Conservation (phyloP, 352 stramenopile species). For the Pythium monospermum region DNA sequence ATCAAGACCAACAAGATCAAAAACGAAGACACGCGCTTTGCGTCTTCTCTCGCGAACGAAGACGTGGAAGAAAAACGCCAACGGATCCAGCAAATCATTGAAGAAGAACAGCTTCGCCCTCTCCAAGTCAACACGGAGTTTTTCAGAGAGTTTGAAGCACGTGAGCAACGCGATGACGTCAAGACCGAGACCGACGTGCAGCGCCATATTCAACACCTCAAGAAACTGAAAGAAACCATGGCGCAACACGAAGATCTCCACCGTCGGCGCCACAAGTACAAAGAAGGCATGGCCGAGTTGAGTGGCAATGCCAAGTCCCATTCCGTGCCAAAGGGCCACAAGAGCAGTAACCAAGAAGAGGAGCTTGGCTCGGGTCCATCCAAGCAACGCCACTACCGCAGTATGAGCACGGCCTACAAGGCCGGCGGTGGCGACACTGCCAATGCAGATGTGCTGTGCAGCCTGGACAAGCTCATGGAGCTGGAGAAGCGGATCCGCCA, state of each 20-base stretch:
- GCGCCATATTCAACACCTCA: conserved; percentile 84
- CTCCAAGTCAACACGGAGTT: conserved; percentile 89
- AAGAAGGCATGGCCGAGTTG: conserved; percentile 55
- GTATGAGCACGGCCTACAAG: conserved; percentile 18
- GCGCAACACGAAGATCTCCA: conserved; percentile 57
- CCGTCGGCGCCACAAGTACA: conserved; percentile 52
- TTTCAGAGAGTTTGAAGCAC: conserved; percentile 75
- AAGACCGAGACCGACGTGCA: conserved; percentile 85
- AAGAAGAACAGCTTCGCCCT: conserved; percentile 89
- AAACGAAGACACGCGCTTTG: conserved; percentile 56
- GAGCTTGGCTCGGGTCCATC: conserved; percentile 19
- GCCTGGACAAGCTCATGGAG: conserved; percentile 86
- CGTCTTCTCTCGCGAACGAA: conserved; percentile 35
- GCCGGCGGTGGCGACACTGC: conserved; percentile 6
- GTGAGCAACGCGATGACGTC: conserved; percentile 53
- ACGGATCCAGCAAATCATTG: conserved; percentile 89
- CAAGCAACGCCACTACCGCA: conserved; percentile 15
- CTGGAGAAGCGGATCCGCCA: conserved; percentile 85
- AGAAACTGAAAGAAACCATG: conserved; percentile 67
- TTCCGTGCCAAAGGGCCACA: conserved; percentile 21
- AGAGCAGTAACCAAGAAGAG: conserved; percentile 49
- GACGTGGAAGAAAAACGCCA: conserved; percentile 79
- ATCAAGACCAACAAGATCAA: conserved; percentile 89
- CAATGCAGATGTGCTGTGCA: conserved; percentile 52
- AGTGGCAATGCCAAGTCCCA: conserved; percentile 28